Evolutionary conservation across 2,329 filamentous ascomycete species (phyloP).

Genomic region (Stagonosporopsis cucurbitacearum): DNA sequence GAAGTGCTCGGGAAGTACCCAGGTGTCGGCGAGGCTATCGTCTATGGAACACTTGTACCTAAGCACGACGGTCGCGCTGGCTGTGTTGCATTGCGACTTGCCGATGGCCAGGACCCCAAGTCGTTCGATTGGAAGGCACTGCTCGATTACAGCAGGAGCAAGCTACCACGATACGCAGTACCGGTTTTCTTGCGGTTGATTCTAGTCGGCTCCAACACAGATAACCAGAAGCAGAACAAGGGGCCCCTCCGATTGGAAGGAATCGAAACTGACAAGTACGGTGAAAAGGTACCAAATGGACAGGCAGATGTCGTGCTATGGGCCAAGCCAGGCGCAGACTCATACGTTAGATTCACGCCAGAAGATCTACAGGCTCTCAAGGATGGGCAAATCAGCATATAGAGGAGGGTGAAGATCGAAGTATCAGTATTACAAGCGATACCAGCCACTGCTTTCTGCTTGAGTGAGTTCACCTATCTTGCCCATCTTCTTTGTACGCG

Average conservation of each 20-base stretch:
- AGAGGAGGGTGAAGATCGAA: background rate
- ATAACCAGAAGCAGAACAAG: slow-evolving; percentile 83
- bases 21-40: slow-evolving; percentile 53
- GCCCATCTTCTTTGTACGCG: too few relatives aligned
- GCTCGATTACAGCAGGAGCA: slow-evolving; percentile 28
- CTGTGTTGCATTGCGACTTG: slow-evolving; percentile 64
- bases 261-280: slow-evolving; percentile 59
- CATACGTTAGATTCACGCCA: slow-evolving; percentile 33
- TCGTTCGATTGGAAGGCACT: slow-evolving; percentile 37
- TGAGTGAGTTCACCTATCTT: background rate
- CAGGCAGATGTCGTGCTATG: slow-evolving; percentile 37
- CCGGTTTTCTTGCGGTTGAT: slow-evolving; percentile 73
- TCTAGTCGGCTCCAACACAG: slow-evolving; percentile 63
- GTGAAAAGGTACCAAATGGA: slow-evolving; percentile 34
- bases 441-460: background rate
- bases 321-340: slow-evolving; percentile 31
- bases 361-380: slow-evolving; percentile 28
- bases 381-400: slow-evolving; percentile 24
- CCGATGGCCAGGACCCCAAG: slow-evolving; percentile 43
- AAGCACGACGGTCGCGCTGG: slow-evolving; percentile 58
- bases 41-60: slow-evolving; percentile 55
- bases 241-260: slow-evolving; percentile 70
- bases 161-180: slow-evolving; percentile 73
- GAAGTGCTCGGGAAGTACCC: slow-evolving; percentile 52
- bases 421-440: background rate